These are phyloP conservation scores for Picochlorum costavermella DNA, from an alignment of 139 green algal genomes.

Conservation along the genomic window DNA sequence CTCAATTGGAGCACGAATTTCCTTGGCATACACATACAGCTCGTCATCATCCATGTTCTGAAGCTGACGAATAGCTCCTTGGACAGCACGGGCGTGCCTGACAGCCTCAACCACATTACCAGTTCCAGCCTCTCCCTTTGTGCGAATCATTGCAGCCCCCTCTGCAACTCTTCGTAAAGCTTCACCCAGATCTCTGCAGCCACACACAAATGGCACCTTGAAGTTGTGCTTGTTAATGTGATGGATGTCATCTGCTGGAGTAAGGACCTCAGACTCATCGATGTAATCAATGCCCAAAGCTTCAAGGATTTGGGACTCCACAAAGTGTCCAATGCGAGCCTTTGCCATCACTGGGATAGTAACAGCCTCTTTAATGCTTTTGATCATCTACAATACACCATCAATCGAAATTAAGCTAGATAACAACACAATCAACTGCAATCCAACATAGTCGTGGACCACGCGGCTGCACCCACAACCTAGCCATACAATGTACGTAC, in stretches of 20 bases:
- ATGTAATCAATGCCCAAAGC: conserved; percentile 95
- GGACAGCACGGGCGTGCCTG: conserved; percentile 85
- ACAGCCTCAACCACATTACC: conserved; percentile 99
- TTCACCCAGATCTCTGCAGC: conserved; percentile 97
- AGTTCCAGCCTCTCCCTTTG: conserved; percentile 95
- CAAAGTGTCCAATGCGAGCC: conserved; percentile 97
- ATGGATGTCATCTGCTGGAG: conserved; percentile 94
- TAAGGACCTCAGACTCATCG: conserved; percentile 98
- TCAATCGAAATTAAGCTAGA: background rate
- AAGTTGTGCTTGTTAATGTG: conserved; percentile 99
- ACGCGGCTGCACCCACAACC: background rate
- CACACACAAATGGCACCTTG: conserved; percentile 98
- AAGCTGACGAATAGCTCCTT: conserved; percentile 88
- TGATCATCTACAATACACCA: conserved; percentile 69
- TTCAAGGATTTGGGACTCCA: conserved; percentile 98
- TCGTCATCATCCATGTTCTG: conserved; percentile 98
- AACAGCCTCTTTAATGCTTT: conserved; percentile 88
- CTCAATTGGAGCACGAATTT: conserved; percentile 91
- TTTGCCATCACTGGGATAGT: conserved; percentile 99
- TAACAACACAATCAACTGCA: background rate
- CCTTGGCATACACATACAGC: conserved; percentile 98
- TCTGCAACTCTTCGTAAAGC: conserved; percentile 93
- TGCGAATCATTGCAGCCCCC: conserved; percentile 97
- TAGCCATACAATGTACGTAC: conserved; percentile 9
- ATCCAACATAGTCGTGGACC: background rate